phyloP scores from a whole-genome alignment of 148 eudicot genomes.

The Euryodendron excelsum region DNA sequence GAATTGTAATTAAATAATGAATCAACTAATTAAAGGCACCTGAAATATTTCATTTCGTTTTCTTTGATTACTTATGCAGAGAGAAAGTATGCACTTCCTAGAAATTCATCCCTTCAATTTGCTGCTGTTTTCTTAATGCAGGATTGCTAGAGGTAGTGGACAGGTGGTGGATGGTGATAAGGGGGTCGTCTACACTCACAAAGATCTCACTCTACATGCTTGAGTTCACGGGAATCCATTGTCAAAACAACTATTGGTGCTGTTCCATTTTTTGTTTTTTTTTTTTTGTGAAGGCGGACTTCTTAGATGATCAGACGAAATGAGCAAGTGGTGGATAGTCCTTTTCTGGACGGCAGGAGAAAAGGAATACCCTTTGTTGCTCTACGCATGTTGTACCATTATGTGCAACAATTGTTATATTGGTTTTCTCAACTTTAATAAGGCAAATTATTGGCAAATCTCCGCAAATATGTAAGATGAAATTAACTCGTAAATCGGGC shows the following conservation, averaged over 20 bases:
- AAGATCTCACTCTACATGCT: constrained; percentile 44
- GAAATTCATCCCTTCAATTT: no score
- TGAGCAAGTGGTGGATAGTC: neutral
- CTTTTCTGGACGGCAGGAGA: no score
- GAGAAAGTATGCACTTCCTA: no score
- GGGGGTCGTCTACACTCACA: constrained; percentile 77
- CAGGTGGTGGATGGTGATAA: constrained; percentile 84
- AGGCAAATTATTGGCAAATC: constrained; percentile 8
- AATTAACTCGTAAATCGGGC: no score
- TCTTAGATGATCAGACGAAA: neutral
- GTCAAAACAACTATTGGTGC: constrained; percentile 1
- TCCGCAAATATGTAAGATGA: neutral
- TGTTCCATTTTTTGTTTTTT: no score
- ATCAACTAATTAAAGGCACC: neutral
- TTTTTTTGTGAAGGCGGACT: neutral
- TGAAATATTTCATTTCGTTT: neutral
- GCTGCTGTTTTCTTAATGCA: constrained; percentile 22
- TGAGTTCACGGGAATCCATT: constrained; percentile 1
- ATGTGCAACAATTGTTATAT: neutral
- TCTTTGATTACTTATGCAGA: neutral
- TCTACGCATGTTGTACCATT: constrained; percentile 1
- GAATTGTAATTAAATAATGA: neutral
- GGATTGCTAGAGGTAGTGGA: constrained; percentile 84
- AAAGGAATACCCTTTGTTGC: no score
- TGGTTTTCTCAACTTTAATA: neutral